Evolutionary conservation across 768 basidiomycete genomes (phyloP), one percentile per base, ranked within the genome.

Genomic region (Tephrocybe sp.): DNA sequence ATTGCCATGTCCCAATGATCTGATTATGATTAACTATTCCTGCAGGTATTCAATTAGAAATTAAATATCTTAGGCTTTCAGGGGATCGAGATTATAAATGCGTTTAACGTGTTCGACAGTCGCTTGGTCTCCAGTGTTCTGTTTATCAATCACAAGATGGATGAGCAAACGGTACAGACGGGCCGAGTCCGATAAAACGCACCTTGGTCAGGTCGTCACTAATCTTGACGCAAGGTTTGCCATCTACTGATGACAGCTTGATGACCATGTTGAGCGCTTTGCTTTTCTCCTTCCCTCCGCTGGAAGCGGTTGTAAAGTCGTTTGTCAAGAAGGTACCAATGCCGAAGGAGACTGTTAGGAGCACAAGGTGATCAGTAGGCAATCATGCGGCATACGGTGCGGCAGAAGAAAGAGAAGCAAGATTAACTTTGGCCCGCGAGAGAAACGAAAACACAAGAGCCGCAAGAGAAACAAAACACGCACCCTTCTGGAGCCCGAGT

Each of bases 251-350:
- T 33, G 82, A 79, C 8, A 99, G 75, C 63, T 98, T 98, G 71
- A 98, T 94, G 43, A 99, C 96, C 64, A 98, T 98, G 63, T 96
- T 97, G 56, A 97, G 66, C 18, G 93, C 81, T 62, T 83, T 88
- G 71, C 88, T 92, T 68, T 81, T 83, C 62, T 81, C 79, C 14
- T 47, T 58, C 28, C 65, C 55, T n/a, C 67, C 63, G 54, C 68
- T 73, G 26, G 73, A 72, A 36, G 65, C 59, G 62, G 60, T 78
- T 67, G 24, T 69, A 71, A 95, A 97, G 68, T 97, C 94, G 62
- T 97, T 98, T 14, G 93, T 93, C 8, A 98, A 68, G 65, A 78
- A 87, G 0, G 97, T 99, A 1, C 97, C 97, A 38, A 98, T 93
- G 8, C 97, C 97, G 65, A 93, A 98, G 0, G 86, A 80, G 45